Percentiles rank a stretch among this genome's conserved stretches.
Conservation (phyloP, 805 yeast genomes). For the Candida michaelii region DNA sequence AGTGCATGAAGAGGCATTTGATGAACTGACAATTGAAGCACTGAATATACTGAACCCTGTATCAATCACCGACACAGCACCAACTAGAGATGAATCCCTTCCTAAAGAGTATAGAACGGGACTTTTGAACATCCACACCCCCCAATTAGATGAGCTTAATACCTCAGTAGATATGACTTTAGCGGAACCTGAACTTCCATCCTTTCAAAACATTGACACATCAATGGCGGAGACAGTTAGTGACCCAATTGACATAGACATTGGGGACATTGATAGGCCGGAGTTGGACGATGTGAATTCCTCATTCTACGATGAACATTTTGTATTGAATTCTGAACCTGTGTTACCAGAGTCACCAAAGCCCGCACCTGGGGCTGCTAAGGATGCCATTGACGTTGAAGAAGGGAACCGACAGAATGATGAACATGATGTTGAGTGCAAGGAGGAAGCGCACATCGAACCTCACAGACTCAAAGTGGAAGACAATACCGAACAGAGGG, state of each 20-base stretch:
- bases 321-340: neutral
- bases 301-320: neutral
- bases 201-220: neutral
- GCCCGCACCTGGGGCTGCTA: too few species aligned
- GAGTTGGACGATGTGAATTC: neutral
- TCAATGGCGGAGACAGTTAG: neutral
- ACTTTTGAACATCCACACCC: neutral
- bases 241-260: neutral
- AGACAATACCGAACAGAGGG: too few species aligned
- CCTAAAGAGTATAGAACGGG: neutral
- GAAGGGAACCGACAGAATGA: too few species aligned
- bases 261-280: neutral
- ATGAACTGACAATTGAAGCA: too few species aligned
- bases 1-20: neutral
- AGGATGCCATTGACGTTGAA: too few species aligned
- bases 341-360: constrained; percentile 2
- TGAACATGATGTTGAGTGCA: neutral
- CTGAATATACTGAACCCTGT: too few species aligned
- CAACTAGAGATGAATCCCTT: too few species aligned
- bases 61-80: neutral
- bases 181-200: neutral
- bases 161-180: constrained; percentile 1
- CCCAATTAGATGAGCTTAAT: neutral
- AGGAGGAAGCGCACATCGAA: too few species aligned
- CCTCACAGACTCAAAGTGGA: too few species aligned